phyloP scores from a whole-genome alignment of 805 yeast species.

The Ogataea naganishii region DNA sequence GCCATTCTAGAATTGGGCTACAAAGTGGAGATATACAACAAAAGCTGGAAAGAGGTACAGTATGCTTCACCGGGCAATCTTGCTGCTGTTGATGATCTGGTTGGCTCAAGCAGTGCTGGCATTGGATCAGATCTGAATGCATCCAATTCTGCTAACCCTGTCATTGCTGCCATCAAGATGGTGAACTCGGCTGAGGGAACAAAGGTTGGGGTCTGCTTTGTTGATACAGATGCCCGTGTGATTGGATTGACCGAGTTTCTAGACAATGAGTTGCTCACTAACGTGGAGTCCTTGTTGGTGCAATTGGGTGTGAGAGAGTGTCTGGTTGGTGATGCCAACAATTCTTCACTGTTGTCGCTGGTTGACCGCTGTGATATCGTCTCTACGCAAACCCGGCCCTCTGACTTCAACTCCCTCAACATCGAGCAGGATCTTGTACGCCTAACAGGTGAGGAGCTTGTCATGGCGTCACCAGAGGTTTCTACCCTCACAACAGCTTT shows the following conservation, averaged over 20 bases:
- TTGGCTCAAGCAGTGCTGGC: too few species aligned
- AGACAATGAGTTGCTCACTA: constrained; percentile 83
- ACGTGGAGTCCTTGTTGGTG: constrained; percentile 75
- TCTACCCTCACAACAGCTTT: constrained; percentile 43
- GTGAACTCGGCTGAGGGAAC: constrained; percentile 30
- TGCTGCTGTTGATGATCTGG: constrained; percentile 64
- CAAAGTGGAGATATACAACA: constrained; percentile 75
- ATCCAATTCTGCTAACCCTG: constrained; percentile 33
- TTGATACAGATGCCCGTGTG: constrained; percentile 59
- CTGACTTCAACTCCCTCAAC: constrained; percentile 56
- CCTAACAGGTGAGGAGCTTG: constrained; percentile 48
- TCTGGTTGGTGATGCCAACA: constrained; percentile 38
- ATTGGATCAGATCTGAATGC: constrained; percentile 32
- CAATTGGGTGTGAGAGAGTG: constrained; percentile 89
- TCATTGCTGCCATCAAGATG: constrained; percentile 45
- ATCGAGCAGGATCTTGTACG: constrained; percentile 73
- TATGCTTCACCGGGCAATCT: constrained; percentile 89
- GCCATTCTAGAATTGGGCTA: constrained; percentile 63
- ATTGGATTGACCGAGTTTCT: constrained; percentile 72
- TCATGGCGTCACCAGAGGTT: constrained; percentile 48
- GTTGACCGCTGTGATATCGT: constrained; percentile 75
- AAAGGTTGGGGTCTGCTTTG: constrained; percentile 68
- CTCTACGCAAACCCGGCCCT: constrained; percentile 46
- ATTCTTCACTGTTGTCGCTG: constrained; percentile 33
- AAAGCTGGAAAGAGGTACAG: constrained; percentile 46